Conservation (phyloP, 2,329 filamentous ascomycete genomes). For the Alternaria atra region DNA sequence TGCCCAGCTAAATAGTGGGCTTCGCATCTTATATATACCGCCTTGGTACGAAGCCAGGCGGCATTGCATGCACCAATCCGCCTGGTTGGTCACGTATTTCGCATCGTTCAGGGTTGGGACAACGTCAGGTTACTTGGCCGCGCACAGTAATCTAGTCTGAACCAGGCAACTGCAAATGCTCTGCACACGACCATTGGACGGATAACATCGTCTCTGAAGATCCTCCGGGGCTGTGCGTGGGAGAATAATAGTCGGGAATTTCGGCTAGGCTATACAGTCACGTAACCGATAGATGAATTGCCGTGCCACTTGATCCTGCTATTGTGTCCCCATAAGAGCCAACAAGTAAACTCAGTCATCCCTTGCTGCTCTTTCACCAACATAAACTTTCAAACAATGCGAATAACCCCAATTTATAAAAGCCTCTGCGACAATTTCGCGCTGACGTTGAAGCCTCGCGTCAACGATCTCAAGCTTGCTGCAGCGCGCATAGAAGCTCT, state of each 20-base stretch:
- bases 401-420: neutral
- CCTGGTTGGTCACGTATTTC: neutral
- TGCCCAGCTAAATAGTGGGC: conserved; percentile 2
- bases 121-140: conserved; percentile 3
- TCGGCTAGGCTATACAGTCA: conserved; percentile 3
- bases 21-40: conserved; percentile 16
- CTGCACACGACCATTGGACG: conserved; percentile 18
- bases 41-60: neutral
- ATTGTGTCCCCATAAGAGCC: neutral
- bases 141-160: conserved; percentile 19
- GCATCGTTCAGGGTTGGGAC: neutral
- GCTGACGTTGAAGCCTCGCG: neutral
- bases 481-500: conserved; percentile 9
- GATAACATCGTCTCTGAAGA: conserved; percentile 17
- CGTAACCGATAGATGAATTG: conserved; percentile 8
- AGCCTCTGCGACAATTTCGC: neutral
- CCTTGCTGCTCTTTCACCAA: neutral
- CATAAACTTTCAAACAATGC: neutral
- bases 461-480: conserved; percentile 1
- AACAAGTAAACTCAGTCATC: no score
- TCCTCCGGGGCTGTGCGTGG: conserved; percentile 20
- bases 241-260: conserved; percentile 7
- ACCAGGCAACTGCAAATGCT: conserved; percentile 23
- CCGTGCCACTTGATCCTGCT: neutral
- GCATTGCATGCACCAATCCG: neutral